Percentiles rank a stretch among this genome's conserved stretches.
phyloP scores from a whole-genome alignment of 495 filamentous ascomycete genomes.

The Staphylotrichum longicolle region DNA sequence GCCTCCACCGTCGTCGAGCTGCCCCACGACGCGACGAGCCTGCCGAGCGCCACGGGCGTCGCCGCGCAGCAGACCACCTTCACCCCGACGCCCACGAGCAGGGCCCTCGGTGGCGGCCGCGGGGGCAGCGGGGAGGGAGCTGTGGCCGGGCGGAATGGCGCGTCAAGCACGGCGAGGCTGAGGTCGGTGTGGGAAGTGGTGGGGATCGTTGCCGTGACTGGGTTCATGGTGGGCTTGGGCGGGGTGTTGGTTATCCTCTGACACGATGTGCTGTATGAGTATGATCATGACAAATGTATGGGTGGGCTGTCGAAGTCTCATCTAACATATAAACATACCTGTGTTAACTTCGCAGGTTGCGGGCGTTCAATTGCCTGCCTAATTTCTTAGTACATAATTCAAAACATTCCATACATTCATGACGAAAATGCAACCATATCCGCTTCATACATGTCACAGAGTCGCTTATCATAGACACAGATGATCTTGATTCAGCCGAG shows the following conservation, averaged over 20 bases:
- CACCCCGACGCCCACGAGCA: slow-evolving; percentile 15
- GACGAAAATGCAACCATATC: background rate
- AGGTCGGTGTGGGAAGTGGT: background rate
- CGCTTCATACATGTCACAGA: no score
- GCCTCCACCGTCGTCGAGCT: slow-evolving; percentile 49
- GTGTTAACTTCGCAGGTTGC: no score
- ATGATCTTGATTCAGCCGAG: background rate
- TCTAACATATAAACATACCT: background rate
- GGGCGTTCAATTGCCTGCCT: background rate
- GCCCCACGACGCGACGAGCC: slow-evolving; percentile 24
- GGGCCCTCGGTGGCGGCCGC: background rate
- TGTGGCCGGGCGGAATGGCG: background rate
- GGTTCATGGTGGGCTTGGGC: slow-evolving; percentile 1
- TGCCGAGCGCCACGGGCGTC: slow-evolving; percentile 44
- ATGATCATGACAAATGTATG: background rate
- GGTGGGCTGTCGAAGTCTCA: background rate
- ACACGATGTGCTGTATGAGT: background rate
- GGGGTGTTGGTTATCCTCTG: background rate
- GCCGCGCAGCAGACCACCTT: slow-evolving; percentile 28
- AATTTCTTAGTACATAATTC: slow-evolving; percentile 4
- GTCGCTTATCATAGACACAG: background rate
- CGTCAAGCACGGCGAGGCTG: background rate
- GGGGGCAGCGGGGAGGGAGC: background rate
- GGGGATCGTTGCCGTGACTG: background rate
- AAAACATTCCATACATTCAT: background rate